Evolutionary conservation across 73 alveolate species (phyloP).

Genomic region (Paramecium caudatum): DNA sequence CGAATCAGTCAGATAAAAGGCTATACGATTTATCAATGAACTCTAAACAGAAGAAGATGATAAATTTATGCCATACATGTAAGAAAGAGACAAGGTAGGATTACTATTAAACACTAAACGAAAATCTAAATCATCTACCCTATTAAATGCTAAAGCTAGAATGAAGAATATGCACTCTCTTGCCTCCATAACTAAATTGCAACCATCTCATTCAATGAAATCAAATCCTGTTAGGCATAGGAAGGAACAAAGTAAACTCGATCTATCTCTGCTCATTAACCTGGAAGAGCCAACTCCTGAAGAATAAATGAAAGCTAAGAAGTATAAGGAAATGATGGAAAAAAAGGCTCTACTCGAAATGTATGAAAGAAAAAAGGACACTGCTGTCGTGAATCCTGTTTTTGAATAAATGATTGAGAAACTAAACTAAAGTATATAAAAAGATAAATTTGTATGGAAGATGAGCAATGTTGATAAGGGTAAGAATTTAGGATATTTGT

Average conservation of each 20-base stretch:
- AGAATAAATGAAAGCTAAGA: slow-evolving; percentile 30
- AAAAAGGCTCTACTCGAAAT: slow-evolving; percentile 53
- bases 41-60: neutral
- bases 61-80: slow-evolving; percentile 14
- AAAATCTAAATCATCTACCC: slow-evolving; percentile 12
- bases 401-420: slow-evolving; percentile 11
- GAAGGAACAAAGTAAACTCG: slow-evolving; percentile 3
- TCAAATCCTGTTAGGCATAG: neutral
- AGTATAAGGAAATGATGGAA: slow-evolving; percentile 46
- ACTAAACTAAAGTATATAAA: neutral
- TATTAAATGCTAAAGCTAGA: neutral
- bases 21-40: slow-evolving; percentile 45
- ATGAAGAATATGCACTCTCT: neutral
- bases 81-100: slow-evolving; percentile 49
- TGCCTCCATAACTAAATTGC: slow-evolving; percentile 13
- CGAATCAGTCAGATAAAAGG: slow-evolving; percentile 50
- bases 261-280: slow-evolving; percentile 10
- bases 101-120: neutral
- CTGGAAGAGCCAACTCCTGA: neutral
- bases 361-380: neutral
- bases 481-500: slow-evolving; percentile 43
- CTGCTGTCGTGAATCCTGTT: neutral
- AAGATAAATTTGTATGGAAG: slow-evolving; percentile 50
- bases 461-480: slow-evolving; percentile 61
- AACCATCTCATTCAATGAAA: slow-evolving; percentile 3